These are phyloP conservation scores for Cornus suecica DNA, from an alignment of 148 eudicot species.

Conservation along the genomic window DNA sequence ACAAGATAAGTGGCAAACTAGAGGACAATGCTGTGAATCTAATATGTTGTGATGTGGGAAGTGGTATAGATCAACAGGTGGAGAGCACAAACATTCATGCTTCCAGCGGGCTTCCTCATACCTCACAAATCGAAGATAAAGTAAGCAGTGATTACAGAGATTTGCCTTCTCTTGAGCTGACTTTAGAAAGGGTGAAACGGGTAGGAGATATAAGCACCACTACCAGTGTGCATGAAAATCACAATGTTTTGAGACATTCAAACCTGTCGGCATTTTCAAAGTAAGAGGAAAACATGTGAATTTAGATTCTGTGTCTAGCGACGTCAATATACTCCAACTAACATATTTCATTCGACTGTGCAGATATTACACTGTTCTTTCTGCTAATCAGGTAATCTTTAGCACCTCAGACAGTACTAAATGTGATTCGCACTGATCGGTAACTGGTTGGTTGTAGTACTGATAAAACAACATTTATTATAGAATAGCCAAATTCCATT, in stretches of 20 bases:
- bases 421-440: neutral
- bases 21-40: constrained; percentile 2
- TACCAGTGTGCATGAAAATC: constrained; percentile 5
- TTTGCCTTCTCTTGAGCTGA: constrained; percentile 21
- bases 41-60: neutral
- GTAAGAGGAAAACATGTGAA: constrained; percentile 11
- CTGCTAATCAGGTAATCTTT: constrained; percentile 10
- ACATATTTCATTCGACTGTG: neutral
- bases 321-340: neutral
- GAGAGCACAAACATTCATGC: constrained; percentile 6
- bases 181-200: constrained; percentile 10
- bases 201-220: constrained; percentile 8
- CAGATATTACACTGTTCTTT: constrained; percentile 19
- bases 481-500: neutral
- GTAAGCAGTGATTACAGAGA: constrained; percentile 4
- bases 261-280: constrained; percentile 24
- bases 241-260: constrained; percentile 22
- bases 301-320: neutral
- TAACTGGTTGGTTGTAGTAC: too few species aligned
- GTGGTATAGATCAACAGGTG: neutral
- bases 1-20: neutral
- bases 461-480: too few species aligned
- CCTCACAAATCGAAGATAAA: constrained; percentile 12
- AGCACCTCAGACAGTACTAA: neutral
- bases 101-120: constrained; percentile 4